Evolutionary conservation across 2,329 filamentous ascomycete species (phyloP).

Genomic region (Aspergillus sp.): DNA sequence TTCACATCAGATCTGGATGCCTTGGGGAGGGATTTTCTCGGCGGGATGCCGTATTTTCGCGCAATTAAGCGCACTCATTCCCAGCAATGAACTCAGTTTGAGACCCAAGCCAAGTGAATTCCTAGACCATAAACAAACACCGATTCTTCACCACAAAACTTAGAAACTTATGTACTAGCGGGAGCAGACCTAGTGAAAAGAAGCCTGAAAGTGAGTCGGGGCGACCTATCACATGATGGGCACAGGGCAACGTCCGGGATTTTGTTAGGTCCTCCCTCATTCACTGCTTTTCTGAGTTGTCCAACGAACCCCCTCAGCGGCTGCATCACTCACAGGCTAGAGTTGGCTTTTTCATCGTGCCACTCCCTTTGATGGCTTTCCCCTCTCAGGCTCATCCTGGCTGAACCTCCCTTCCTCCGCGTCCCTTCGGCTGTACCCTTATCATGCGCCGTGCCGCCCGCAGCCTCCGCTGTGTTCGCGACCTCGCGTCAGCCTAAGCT

Average conservation of each 20-base stretch:
- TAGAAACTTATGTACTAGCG: background rate
- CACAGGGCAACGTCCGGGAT: slow-evolving; percentile 17
- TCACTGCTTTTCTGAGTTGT: slow-evolving; percentile 22
- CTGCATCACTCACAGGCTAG: slow-evolving; percentile 1
- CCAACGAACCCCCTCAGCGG: slow-evolving; percentile 14
- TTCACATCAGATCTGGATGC: slow-evolving; percentile 3
- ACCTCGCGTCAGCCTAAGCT: slow-evolving; percentile 29
- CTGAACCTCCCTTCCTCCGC: slow-evolving; percentile 24
- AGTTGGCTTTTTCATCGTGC: slow-evolving; percentile 9
- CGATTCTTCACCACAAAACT: background rate
- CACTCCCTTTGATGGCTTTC: slow-evolving; percentile 28
- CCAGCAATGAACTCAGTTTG: background rate
- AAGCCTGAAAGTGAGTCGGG: slow-evolving; percentile 1
- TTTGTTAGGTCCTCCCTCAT: slow-evolving; percentile 18
- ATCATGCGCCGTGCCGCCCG: slow-evolving; percentile 33
- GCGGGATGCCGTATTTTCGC: background rate
- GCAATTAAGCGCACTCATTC: background rate
- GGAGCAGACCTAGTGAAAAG: background rate
- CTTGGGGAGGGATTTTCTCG: background rate
- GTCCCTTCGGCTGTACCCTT: slow-evolving; percentile 22
- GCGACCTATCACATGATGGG: slow-evolving; percentile 28
- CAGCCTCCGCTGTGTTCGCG: slow-evolving; percentile 27
- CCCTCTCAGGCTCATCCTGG: slow-evolving; percentile 27
- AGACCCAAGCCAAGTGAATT: background rate
- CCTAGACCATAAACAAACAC: background rate